Evolutionary conservation across 331 rosid genomes (phyloP), one percentile per base, ranked within the genome.

Genomic region (Stylosanthes scabra): DNA sequence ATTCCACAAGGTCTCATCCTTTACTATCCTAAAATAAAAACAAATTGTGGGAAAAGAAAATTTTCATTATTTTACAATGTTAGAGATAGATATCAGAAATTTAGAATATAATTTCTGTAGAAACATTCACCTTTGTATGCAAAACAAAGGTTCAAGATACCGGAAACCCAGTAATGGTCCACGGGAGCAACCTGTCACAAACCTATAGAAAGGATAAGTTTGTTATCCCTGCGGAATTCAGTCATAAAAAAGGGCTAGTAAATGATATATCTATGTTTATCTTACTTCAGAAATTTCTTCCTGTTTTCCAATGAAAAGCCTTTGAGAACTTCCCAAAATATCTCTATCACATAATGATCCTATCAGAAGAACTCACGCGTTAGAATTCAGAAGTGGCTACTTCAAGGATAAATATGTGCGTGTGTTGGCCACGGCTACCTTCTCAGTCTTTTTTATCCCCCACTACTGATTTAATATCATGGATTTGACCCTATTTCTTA

Each of bases 151-250:
- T 77, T 95, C 99, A 41, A 91, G 97, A 75, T 87, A 87, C 81
- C 63, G 78, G 80, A 95, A 95, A 67, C 99, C 99, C 71, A 95
- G 97, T 82, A 95, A 83, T 16, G 97, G 99, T 71, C 99, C 99
- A 31, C 99, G 86, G 13, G 99, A 95, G 83, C 99, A 95, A 70
- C 97, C 97, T 7, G 97, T 91, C 78, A 91, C 99, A 86, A 95
- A 95, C 87, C 97, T 94, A 87, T 57, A 73, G 74, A 59, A 73
- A 11, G 47, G 20, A 57, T 70, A 65, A 51, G 52, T 44, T 67
- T 59, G 73, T 63, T 54, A 63, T 63, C 80, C 69, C 63, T 27
- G 62, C 57, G 9, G 37, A 72, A 16, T 55, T 11, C 47, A 15
- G 25, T 68, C 81, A 64, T 55, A 41, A 62, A 51, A 54, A 58